Percentiles rank a stretch among this genome's conserved stretches.
phyloP scores from a whole-genome alignment of 257 asterid species.

The Salvia splendens region DNA sequence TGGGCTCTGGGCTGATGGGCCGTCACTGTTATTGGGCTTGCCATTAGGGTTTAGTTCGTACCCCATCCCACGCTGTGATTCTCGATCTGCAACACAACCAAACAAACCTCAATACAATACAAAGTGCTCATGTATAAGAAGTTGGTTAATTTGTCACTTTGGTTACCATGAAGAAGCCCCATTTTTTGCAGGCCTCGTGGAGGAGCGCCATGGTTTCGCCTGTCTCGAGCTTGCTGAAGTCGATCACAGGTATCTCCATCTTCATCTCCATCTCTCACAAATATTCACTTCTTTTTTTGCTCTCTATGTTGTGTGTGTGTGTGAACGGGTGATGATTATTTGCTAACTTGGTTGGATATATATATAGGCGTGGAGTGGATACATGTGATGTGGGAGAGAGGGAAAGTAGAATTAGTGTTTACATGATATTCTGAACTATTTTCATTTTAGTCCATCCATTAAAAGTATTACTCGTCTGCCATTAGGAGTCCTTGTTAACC shows the following conservation, averaged over 20 bases:
- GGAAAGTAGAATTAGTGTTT: background rate
- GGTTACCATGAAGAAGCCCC: constrained; percentile 89
- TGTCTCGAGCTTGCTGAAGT: constrained; percentile 57
- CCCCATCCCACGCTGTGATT: constrained; percentile 75
- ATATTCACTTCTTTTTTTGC: too few species aligned
- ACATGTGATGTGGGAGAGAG: background rate
- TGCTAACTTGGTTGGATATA: constrained; percentile 38
- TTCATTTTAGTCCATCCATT: too few species aligned
- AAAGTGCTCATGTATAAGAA: too few species aligned
- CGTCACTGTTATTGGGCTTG: too few species aligned
- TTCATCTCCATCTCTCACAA: constrained; percentile 5
- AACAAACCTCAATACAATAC: too few species aligned
- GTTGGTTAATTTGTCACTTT: background rate
- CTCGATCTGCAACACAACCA: constrained; percentile 61
- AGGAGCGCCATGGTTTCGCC: constrained; percentile 66
- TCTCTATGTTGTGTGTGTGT: background rate
- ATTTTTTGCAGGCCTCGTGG: constrained; percentile 79
- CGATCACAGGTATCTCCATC: constrained; percentile 83
- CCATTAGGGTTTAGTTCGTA: too few species aligned
- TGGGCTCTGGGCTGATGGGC: too few species aligned
- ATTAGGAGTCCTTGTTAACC: too few species aligned
- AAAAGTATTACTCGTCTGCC: too few species aligned
- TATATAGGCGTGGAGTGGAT: constrained; percentile 48
- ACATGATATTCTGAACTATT: background rate
- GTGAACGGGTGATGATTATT: background rate